Conservation (phyloP, 345 rosid genomes). For the Euclidium syriacum region DNA sequence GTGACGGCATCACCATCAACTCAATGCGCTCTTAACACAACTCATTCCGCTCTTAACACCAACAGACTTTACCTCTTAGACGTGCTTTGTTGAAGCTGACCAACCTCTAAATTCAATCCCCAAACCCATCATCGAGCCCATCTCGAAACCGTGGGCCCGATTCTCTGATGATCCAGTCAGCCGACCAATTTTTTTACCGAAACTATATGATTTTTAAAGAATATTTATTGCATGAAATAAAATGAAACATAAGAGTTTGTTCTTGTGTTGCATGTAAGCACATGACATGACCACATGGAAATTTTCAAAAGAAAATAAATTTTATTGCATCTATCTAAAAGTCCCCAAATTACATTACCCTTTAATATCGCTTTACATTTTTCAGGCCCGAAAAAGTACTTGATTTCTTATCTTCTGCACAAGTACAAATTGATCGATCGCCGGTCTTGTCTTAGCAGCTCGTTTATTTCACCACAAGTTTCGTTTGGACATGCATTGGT, state of each 20-base stretch:
- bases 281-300: slow-evolving; percentile 23
- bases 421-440: background rate
- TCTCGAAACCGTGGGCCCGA: too few species aligned
- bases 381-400: slow-evolving; percentile 7
- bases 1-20: too few species aligned
- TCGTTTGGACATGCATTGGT: slow-evolving; percentile 23
- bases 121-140: too few species aligned
- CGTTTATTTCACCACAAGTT: slow-evolving; percentile 6
- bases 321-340: slow-evolving; percentile 5
- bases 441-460: background rate
- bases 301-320: slow-evolving; percentile 13
- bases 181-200: too few species aligned
- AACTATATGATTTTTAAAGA: background rate
- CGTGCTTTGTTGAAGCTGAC: too few species aligned
- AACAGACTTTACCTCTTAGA: too few species aligned
- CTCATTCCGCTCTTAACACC: too few species aligned
- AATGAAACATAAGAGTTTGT: background rate
- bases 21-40: too few species aligned
- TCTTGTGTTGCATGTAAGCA: slow-evolving; percentile 22
- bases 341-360: slow-evolving; percentile 6
- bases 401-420: background rate
- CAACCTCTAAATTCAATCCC: too few species aligned
- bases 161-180: too few species aligned
- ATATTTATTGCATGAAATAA: background rate
- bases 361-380: slow-evolving; percentile 12